These are phyloP conservation scores for Plasmodium ovale DNA, from an alignment of 169 alveolate species.

Conservation along the genomic window DNA sequence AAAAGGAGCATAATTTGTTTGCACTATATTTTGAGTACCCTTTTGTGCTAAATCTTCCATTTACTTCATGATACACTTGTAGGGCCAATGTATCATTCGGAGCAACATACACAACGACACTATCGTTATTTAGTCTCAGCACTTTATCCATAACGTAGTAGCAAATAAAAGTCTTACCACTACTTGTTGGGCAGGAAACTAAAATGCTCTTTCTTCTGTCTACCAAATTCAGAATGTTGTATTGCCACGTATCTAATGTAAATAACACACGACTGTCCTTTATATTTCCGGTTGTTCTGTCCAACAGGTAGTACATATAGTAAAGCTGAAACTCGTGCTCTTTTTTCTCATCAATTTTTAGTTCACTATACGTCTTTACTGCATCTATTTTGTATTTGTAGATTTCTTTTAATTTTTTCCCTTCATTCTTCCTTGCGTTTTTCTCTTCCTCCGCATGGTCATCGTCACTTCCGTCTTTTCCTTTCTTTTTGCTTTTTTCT, in stretches of 20 bases:
- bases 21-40: constrained; percentile 83
- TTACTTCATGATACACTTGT: constrained; percentile 92
- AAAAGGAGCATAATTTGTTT: constrained; percentile 77
- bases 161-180: constrained; percentile 94
- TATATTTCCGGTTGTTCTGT: constrained; percentile 88
- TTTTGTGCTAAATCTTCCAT: constrained; percentile 92
- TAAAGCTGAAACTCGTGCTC: constrained; percentile 85
- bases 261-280: constrained; percentile 91
- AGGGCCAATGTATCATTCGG: constrained; percentile 93
- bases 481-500: constrained; percentile 52
- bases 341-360: constrained; percentile 77
- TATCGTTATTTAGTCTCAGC: constrained; percentile 88
- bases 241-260: constrained; percentile 94
- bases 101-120: constrained; percentile 92
- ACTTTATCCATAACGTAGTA: constrained; percentile 94
- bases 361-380: constrained; percentile 32
- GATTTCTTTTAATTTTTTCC: constrained; percentile 12
- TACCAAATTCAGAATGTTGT: constrained; percentile 87
- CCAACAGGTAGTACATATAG: constrained; percentile 90
- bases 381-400: constrained; percentile 50
- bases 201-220: constrained; percentile 86
- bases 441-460: constrained; percentile 5
- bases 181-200: constrained; percentile 93
- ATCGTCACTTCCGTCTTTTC: constrained; percentile 68
- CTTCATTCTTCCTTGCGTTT: neutral